These are phyloP conservation scores for Vitis hybrid DNA, from an alignment of 177 flowering plant species.

Conservation along the genomic window DNA sequence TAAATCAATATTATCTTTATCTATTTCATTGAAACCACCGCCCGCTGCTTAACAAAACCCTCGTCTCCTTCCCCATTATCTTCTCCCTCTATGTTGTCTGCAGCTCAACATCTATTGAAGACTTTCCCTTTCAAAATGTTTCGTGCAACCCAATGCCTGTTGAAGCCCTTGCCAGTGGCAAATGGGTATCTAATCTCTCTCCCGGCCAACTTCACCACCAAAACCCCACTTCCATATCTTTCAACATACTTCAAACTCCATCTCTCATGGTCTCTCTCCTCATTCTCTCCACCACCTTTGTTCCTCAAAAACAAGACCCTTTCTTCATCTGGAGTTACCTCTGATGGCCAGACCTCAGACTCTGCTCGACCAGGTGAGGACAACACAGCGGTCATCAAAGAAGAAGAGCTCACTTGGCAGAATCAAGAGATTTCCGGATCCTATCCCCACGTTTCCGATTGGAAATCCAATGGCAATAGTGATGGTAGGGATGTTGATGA, in stretches of 20 bases:
- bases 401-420: constrained; percentile 4
- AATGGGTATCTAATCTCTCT: constrained; percentile 22
- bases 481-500: no score
- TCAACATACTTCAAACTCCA: constrained; percentile 23
- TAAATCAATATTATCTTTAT: no score
- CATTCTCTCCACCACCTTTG: constrained; percentile 15
- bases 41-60: no score
- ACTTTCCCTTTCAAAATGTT: constrained; percentile 4
- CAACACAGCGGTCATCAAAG: constrained; percentile 14
- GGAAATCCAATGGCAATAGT: no score
- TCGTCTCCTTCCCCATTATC: no score
- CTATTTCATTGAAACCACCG: no score
- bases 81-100: constrained; percentile 15
- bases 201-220: constrained; percentile 26
- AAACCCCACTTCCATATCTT: constrained; percentile 14
- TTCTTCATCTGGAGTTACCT: constrained; percentile 11
- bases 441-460: constrained; percentile 3
- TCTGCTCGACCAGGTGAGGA: constrained; percentile 33
- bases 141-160: constrained; percentile 5
- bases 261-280: constrained; percentile 15
- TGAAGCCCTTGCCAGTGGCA: constrained; percentile 25
- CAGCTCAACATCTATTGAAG: no score
- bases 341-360: constrained; percentile 21
- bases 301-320: constrained; percentile 18
- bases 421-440: constrained; percentile 1